Evolutionary conservation across 306 rosid species (phyloP).

Genomic region (Prunus davidiana): DNA sequence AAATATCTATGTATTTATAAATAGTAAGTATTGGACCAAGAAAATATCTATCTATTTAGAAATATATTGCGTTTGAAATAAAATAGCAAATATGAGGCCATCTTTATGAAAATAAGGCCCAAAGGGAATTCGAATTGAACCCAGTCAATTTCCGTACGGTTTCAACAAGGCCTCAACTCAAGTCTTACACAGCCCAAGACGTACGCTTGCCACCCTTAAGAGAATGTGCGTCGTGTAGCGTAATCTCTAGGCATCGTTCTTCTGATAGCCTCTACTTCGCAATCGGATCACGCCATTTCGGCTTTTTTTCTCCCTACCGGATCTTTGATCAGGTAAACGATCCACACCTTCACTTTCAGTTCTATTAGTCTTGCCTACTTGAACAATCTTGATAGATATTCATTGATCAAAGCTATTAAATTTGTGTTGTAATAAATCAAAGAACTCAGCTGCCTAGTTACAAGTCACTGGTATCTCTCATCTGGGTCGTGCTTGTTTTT

Average conservation of each 20-base stretch:
- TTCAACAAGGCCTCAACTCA: background rate
- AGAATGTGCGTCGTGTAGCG: slow-evolving; percentile 13
- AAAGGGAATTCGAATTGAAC: background rate
- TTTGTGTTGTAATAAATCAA: background rate
- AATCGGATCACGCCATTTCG: slow-evolving; percentile 2
- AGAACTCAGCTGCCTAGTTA: background rate
- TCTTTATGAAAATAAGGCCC: background rate
- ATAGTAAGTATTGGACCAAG: too few relatives aligned
- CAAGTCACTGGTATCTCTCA: background rate
- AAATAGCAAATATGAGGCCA: background rate
- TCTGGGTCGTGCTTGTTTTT: background rate
- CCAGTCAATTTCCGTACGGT: background rate
- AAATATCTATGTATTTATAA: too few relatives aligned
- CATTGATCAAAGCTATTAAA: background rate
- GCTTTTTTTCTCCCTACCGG: background rate
- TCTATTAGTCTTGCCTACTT: background rate
- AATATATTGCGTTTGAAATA: too few relatives aligned
- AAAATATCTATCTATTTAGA: too few relatives aligned
- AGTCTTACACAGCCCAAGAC: background rate
- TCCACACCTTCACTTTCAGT: background rate
- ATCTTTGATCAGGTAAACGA: background rate
- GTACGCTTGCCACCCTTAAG: background rate
- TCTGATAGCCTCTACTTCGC: slow-evolving; percentile 2
- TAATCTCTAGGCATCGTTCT: slow-evolving; percentile 7
- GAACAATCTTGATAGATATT: background rate